Base-by-base conservation (phyloP, 2,329 filamentous ascomycete genomes). In the Ophiostoma sp. region DNA sequence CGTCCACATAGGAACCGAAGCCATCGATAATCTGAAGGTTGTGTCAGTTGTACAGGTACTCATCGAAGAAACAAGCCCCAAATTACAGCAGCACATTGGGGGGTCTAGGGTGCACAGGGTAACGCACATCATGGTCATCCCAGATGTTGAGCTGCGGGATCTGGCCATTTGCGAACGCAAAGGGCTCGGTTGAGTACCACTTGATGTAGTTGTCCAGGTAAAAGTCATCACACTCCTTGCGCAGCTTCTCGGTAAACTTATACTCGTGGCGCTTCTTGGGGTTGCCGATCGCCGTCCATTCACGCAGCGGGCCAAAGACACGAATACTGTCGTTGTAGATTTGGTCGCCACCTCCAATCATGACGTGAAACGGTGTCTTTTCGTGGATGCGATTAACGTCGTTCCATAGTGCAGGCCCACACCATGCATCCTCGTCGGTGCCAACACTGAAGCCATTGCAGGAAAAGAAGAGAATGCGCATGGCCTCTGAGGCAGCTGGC, bases 381-480 rank as follows among this genome's bases (percentile, higher is more conserved):
- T 89, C 86, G 77, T 99, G 95, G 71, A 83, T 89, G 75, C 96
- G 91, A 74, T 94, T 79, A 11, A 98, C 94, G 77, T 99, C 94
- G 76, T 95, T 92, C 95, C 95, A 99, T 70, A 99, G 81, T 4
- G 92, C 92, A n/a, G 93, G 90, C 0, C 95, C 95, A 76, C 91
- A 94, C 82, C 93, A 96, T 60, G 90, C 89, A 67, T 92, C 88
- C 72, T 95, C 88, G 78, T 97, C 91, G 3, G 93, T 94, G 69
- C 90, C 91, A 54, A 95, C 85, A 74, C 91, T 94, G 82, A 99
- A 99, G 20, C 95, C 96, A 79, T 99, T 99, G 82, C 95, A 97
- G 71, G 92, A 97, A 82, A 97, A 91, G 80, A 97, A 99, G 92
- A 98, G 96, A 77, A 97, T 91, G 77, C 96, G 93, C 94, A 99